These are phyloP conservation scores for Floccularia luteovirens DNA, from an alignment of 768 basidiomycete genomes.

Conservation along the genomic window DNA sequence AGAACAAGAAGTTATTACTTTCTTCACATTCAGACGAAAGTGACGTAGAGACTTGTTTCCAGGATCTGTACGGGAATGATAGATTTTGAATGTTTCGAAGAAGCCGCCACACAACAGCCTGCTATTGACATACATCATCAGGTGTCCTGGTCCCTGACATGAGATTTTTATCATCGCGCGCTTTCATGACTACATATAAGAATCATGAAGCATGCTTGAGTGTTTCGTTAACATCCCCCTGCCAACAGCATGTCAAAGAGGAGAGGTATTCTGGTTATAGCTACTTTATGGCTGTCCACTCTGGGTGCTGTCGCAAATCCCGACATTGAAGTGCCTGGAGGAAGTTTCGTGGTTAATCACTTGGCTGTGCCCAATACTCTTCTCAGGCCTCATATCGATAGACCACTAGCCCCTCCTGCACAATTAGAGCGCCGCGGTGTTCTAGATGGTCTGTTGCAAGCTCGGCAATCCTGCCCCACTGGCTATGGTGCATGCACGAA, in stretches of 20 bases:
- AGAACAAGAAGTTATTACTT: too few species aligned
- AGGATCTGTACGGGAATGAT: too few species aligned
- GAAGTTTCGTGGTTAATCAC: neutral
- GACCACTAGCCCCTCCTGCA: neutral
- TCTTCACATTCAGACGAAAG: too few species aligned
- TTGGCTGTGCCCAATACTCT: neutral
- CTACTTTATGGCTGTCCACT: neutral
- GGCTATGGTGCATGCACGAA: constrained; percentile 5
- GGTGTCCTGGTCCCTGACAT: too few species aligned
- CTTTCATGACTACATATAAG: neutral
- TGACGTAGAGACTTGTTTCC: too few species aligned
- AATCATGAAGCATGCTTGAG: neutral
- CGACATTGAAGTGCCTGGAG: neutral
- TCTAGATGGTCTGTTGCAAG: neutral
- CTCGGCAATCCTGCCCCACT: neutral
- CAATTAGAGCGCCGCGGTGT: neutral
- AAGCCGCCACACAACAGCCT: too few species aligned
- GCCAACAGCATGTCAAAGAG: neutral
- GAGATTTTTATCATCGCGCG: too few species aligned
- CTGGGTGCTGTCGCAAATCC: neutral
- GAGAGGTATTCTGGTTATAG: too few species aligned
- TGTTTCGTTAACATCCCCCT: neutral
- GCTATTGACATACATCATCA: too few species aligned
- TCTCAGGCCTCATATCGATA: neutral
- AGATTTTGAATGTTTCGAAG: too few species aligned